Base-by-base conservation (phyloP, 2,329 filamentous ascomycete species). In the Colletotrichum zoysiae region DNA sequence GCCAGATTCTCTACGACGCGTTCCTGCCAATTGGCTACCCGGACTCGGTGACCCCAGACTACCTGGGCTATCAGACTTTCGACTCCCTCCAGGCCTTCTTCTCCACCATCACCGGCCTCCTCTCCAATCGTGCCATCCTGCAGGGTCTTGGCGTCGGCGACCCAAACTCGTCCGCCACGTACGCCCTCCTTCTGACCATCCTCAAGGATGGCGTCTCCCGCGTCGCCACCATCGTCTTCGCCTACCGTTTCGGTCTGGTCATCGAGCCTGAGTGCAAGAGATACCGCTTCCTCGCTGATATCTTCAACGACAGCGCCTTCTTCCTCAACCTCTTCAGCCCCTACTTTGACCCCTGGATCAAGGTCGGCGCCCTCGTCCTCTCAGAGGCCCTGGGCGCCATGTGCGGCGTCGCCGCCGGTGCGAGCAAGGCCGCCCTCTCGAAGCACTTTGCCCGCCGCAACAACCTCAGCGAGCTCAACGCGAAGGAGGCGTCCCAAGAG, bases 401-500 rank as follows among this genome's bases (percentile, higher is more conserved):
- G 0, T 98, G 96, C 78, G 96, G 95, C 35, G 95, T 98, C 6
- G 93, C 95, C 0, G 95, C 94, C 0, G 94, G 93, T 16, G 95
- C 94, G 66, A 93, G 93, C 74, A 98, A 98, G 81, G 95, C 95
- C 2, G 95, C 93, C 73, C 83, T 99, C 76, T 96, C 93, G 78
- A 93, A 94, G 14, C 96, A 99, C 82, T 98, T 99, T 84, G 95
- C 95, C 11, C 90, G 87, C 75, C 90, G 91, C 78, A 93, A 94
- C 48, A 98, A 98, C 80, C 83, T 98, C 56, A 95, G 94, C 1
- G 95, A 98, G 81, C 86, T 99, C 68, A 98, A 98, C 82, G 95
- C 95, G 68, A 91, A 97, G 87, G 95, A 98, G 79, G 95, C 95
- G 16, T 97, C 93, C 75, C 96, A 98, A 83, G 96, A 98, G 82